Evolutionary conservation across 805 yeast genomes (phyloP).

Genomic region (Sugiyamaella marilandica): DNA sequence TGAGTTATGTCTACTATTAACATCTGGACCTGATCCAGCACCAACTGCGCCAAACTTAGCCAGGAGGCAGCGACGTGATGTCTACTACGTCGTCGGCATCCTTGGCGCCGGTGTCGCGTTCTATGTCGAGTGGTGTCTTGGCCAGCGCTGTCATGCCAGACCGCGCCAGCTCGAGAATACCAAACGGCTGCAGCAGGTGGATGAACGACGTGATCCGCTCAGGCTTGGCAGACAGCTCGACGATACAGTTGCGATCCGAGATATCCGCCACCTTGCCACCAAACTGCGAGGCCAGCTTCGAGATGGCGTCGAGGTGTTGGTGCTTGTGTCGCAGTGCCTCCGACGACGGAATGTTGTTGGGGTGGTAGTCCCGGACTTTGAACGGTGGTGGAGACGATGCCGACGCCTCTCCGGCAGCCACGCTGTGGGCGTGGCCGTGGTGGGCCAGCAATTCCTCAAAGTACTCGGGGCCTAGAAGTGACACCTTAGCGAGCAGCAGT

Average conservation of each 20-base stretch:
- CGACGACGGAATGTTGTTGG: slow-evolving; percentile 81
- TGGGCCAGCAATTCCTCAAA: slow-evolving; percentile 90
- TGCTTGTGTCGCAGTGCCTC: slow-evolving; percentile 94
- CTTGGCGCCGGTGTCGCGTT: slow-evolving; percentile 39
- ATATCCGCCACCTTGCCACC: slow-evolving; percentile 93
- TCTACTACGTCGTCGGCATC: slow-evolving; percentile 71
- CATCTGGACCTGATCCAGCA: neutral
- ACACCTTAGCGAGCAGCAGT: slow-evolving; percentile 83
- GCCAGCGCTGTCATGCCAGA: slow-evolving; percentile 99
- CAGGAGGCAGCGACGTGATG: slow-evolving; percentile 89
- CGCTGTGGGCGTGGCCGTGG: slow-evolving; percentile 48
- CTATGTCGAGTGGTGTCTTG: slow-evolving; percentile 77
- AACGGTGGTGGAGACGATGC: slow-evolving; percentile 30
- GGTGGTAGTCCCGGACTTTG: slow-evolving; percentile 57
- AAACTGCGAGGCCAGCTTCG: slow-evolving; percentile 74
- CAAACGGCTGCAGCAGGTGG: slow-evolving; percentile 89
- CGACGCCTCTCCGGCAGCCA: slow-evolving; percentile 33
- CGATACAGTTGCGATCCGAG: slow-evolving; percentile 87
- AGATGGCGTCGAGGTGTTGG: slow-evolving; percentile 77
- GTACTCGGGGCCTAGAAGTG: slow-evolving; percentile 95
- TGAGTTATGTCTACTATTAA: neutral
- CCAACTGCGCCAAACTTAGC: slow-evolving; percentile 41
- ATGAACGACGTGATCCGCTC: slow-evolving; percentile 81
- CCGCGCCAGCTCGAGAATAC: slow-evolving; percentile 92
- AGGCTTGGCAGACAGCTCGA: slow-evolving; percentile 93